Evolutionary conservation across 225 moss, liverwort and hornwort genomes (phyloP).

Genomic region (Sphagnum contortum): DNA sequence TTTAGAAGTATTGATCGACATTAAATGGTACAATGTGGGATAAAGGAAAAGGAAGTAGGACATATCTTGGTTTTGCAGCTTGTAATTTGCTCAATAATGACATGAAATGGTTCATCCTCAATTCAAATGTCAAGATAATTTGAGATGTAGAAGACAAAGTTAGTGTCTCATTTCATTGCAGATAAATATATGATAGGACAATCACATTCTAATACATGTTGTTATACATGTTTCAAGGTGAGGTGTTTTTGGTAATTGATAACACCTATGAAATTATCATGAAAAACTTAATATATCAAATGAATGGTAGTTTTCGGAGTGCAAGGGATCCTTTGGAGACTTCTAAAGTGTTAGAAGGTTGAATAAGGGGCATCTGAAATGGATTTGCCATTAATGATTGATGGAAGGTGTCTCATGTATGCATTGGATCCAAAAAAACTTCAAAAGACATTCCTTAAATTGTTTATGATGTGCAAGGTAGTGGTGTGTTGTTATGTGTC

Average conservation of each 20-base stretch:
- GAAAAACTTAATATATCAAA: background rate
- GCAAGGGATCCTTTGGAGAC: constrained; percentile 4
- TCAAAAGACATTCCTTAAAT: constrained; percentile 56
- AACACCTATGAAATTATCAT: background rate
- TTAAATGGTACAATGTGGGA: background rate
- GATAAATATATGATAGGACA: background rate
- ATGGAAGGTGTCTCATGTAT: constrained; percentile 89
- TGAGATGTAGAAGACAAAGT: constrained; percentile 8
- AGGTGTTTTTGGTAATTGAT: no score
- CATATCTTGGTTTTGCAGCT: background rate
- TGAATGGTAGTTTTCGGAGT: background rate
- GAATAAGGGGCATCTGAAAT: constrained; percentile 4
- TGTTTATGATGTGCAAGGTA: constrained; percentile 81
- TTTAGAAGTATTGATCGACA: background rate
- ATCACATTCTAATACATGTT: background rate
- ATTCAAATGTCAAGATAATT: constrained; percentile 3
- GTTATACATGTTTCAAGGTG: background rate
- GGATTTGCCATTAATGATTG: constrained; percentile 84
- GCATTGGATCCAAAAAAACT: constrained; percentile 70
- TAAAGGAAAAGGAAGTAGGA: background rate
- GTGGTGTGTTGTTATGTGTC: constrained; percentile 96
- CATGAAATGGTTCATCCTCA: constrained; percentile 7
- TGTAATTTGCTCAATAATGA: constrained; percentile 5
- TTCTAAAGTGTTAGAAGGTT: constrained; percentile 1
- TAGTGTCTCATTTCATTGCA: background rate